Evolutionary conservation across 371 early-diverging fungal genomes (phyloP), one percentile per base, ranked within the genome.

Genomic region (Mucor saturninus): DNA sequence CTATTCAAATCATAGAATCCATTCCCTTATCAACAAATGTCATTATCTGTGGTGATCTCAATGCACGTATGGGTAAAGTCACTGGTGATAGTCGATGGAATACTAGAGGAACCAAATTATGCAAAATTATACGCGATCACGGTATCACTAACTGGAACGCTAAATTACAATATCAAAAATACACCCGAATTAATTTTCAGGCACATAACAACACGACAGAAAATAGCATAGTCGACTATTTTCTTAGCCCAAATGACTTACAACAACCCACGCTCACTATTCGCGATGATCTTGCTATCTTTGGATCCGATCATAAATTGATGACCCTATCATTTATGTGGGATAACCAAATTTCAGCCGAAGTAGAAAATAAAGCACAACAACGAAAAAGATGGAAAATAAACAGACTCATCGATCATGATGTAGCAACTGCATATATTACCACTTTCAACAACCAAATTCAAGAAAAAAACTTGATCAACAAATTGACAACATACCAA

Each of bases 1-100:
- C 39, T 0, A 38, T 38, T 38, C 39, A 38, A 38, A 38, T 38
- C 2, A 6, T 38, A 0, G 6, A 6, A 8, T 38, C 11, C 11
- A 38, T 38, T 11, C 39, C 39, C 11, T 11, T 38, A 8, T 8
- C 39, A 8, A 1, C 39, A 6, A 8, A 6, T 38, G 11, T 11
- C 11, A 38, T 38, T 11, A 42, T 64, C 11, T 64, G 64, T 46
- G 59, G 64, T 1, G 58, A 57, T 29, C 30, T 64, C 21, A 64
- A 64, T 53, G 59, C 54, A 4, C 21, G 58, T 11, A 31, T 64
- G n/a, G 53, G 45, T 5, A 5, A 9, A 4, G 7, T 9, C 3
- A 58, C 39, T 29, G 64, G 59, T 14, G 64, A 58, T 15, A 10
- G 2, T 15, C 13, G 15, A 28, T 51, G 40, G 11, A 58, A 43